A percentile compares a stretch with the other conserved stretches of the same genome.
Conservation (phyloP, 768 basidiomycete genomes). For the Hemileccinum impolitum region DNA sequence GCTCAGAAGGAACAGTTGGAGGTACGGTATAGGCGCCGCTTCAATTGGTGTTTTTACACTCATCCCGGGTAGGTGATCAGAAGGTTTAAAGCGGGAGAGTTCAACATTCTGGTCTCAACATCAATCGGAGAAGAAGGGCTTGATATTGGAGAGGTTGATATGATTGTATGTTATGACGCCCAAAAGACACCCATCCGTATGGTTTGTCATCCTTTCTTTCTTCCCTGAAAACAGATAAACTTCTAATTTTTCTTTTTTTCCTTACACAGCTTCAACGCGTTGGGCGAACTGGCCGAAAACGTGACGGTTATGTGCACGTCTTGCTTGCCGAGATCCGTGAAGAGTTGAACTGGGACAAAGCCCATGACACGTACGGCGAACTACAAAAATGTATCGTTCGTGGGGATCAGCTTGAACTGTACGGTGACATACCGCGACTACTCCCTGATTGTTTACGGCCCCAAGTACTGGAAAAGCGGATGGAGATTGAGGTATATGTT, state of each 20-base stretch:
- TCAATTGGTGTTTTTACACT: constrained; percentile 5
- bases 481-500: constrained; percentile 76
- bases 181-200: constrained; percentile 96
- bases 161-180: constrained; percentile 95
- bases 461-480: constrained; percentile 70
- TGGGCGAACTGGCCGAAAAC: constrained; percentile 92
- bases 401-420: constrained; percentile 86
- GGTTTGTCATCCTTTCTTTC: constrained; percentile 47
- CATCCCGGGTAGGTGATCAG: constrained; percentile 62
- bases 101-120: constrained; percentile 92
- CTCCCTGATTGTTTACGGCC: constrained; percentile 78
- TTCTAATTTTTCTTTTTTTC: background rate
- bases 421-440: constrained; percentile 85
- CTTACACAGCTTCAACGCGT: constrained; percentile 81
- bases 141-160: constrained; percentile 96
- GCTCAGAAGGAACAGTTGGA: constrained; percentile 89
- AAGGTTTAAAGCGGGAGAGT: constrained; percentile 82
- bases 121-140: constrained; percentile 98
- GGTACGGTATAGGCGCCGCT: constrained; percentile 41
- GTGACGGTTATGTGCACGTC: constrained; percentile 85
- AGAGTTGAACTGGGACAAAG: constrained; percentile 85
- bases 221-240: background rate
- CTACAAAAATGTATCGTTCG: constrained; percentile 86
- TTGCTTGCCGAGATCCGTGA: constrained; percentile 89
- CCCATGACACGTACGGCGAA: constrained; percentile 79